Conservation (phyloP, 2,329 filamentous ascomycete genomes). For the Neocucurbitaria cava region DNA sequence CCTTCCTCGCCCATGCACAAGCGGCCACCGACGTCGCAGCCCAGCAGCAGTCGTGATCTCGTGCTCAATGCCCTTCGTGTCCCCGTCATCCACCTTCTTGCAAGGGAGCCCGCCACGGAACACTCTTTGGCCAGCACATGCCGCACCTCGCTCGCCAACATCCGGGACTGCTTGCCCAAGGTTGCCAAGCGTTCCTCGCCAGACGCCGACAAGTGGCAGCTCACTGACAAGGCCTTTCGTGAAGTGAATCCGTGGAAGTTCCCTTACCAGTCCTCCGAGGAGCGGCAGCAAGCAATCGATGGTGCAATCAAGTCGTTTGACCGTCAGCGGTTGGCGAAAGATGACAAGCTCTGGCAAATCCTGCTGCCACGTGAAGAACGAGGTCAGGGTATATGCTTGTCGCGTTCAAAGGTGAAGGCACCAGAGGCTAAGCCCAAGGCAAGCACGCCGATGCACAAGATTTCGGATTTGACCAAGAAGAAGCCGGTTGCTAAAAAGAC, state of each 20-base stretch:
- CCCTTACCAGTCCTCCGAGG: slow-evolving; percentile 61
- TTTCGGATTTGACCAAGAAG: slow-evolving; percentile 50
- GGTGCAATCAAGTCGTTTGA: slow-evolving; percentile 70
- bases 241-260: slow-evolving; percentile 69
- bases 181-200: slow-evolving; percentile 60
- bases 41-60: slow-evolving; percentile 39
- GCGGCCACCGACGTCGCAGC: slow-evolving; percentile 52
- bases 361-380: slow-evolving; percentile 67
- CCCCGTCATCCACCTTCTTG: slow-evolving; percentile 61
- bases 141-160: slow-evolving; percentile 34
- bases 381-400: slow-evolving; percentile 67
- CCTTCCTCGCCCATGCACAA: slow-evolving; percentile 46
- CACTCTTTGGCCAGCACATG: slow-evolving; percentile 40
- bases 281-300: slow-evolving; percentile 66
- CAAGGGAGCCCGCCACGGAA: slow-evolving; percentile 46
- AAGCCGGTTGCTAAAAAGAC: slow-evolving; percentile 54
- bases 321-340: slow-evolving; percentile 64
- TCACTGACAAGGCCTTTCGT: slow-evolving; percentile 66
- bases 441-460: slow-evolving; percentile 45
- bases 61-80: slow-evolving; percentile 53
- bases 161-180: slow-evolving; percentile 52
- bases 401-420: slow-evolving; percentile 62
- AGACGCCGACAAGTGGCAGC: slow-evolving; percentile 51
- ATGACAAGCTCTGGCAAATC: slow-evolving; percentile 68
- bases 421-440: slow-evolving; percentile 44